Evolutionary conservation across 345 rosid genomes (phyloP).

Genomic region (Sisymbrium irio): DNA sequence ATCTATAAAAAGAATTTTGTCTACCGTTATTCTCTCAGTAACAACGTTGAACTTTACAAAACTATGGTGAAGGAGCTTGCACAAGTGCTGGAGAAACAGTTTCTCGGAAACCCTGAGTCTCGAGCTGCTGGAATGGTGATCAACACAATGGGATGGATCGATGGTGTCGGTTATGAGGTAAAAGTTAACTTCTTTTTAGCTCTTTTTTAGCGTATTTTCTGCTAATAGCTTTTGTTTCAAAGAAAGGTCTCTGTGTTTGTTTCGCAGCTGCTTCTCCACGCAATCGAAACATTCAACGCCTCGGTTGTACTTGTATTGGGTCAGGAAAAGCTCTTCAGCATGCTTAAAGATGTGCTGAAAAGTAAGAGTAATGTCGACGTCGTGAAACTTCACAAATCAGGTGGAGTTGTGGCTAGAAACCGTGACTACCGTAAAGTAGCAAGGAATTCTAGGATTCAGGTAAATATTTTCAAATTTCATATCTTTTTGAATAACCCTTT

Average conservation of each 20-base stretch:
- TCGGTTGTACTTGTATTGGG: conserved; percentile 89
- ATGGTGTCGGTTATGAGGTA: conserved; percentile 87
- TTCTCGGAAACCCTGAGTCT: conserved; percentile 64
- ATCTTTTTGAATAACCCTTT: background rate
- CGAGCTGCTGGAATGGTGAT: conserved; percentile 90
- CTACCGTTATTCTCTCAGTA: conserved; percentile 43
- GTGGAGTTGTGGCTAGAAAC: conserved; percentile 83
- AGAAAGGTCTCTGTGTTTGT: conserved; percentile 9
- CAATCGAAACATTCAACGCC: conserved; percentile 74
- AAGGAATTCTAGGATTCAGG: conserved; percentile 69
- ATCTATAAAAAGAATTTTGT: background rate
- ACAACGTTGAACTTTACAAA: conserved; percentile 69
- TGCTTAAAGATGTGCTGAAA: conserved; percentile 71
- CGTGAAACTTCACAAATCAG: conserved; percentile 87
- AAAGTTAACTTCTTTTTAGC: conserved; percentile 1
- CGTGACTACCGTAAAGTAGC: conserved; percentile 57
- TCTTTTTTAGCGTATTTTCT: background rate
- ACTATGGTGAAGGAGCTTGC: conserved; percentile 82
- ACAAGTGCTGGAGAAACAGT: conserved; percentile 75
- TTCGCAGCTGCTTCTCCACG: conserved; percentile 75
- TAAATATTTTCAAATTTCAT: conserved; percentile 27
- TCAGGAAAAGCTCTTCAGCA: conserved; percentile 96
- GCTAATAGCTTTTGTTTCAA: background rate
- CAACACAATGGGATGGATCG: conserved; percentile 98
- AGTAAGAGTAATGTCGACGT: conserved; percentile 72